Evolutionary conservation across 306 rosid species (phyloP).

Genomic region (Crotalaria pallida): DNA sequence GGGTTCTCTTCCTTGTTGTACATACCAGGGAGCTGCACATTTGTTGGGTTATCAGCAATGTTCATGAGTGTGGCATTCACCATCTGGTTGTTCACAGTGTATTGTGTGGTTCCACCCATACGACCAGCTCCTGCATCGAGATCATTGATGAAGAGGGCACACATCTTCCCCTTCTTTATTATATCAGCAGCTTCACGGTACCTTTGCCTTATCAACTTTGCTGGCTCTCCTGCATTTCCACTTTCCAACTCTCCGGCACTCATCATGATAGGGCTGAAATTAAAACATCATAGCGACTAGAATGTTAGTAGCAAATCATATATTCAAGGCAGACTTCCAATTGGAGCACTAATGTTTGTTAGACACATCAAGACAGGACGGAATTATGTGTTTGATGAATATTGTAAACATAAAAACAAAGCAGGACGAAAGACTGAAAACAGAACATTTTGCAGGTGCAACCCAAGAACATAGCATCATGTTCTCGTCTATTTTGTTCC

Average conservation of each 20-base stretch:
- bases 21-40: slow-evolving; percentile 97
- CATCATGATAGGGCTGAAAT: slow-evolving; percentile 95
- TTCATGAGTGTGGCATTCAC: slow-evolving; percentile 99
- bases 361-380: too few species aligned
- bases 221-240: slow-evolving; percentile 98
- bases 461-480: too few species aligned
- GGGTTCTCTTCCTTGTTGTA: slow-evolving; percentile 98
- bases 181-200: slow-evolving; percentile 95
- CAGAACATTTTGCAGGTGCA: too few species aligned
- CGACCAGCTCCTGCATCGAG: slow-evolving; percentile 99
- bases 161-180: slow-evolving; percentile 90
- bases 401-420: too few species aligned
- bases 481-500: too few species aligned
- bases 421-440: too few species aligned
- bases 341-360: not conserved
- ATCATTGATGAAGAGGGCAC: slow-evolving; percentile 85
- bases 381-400: too few species aligned
- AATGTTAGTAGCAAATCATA: not conserved
- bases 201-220: slow-evolving; percentile 86
- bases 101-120: slow-evolving; percentile 91
- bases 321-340: not conserved
- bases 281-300: not conserved
- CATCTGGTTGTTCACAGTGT: slow-evolving; percentile 99
- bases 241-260: slow-evolving; percentile 99
- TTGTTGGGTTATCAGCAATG: slow-evolving; percentile 95